phyloP scores from a whole-genome alignment of 2,329 filamentous ascomycete genomes.

The Dryadomyces sulphureus region DNA sequence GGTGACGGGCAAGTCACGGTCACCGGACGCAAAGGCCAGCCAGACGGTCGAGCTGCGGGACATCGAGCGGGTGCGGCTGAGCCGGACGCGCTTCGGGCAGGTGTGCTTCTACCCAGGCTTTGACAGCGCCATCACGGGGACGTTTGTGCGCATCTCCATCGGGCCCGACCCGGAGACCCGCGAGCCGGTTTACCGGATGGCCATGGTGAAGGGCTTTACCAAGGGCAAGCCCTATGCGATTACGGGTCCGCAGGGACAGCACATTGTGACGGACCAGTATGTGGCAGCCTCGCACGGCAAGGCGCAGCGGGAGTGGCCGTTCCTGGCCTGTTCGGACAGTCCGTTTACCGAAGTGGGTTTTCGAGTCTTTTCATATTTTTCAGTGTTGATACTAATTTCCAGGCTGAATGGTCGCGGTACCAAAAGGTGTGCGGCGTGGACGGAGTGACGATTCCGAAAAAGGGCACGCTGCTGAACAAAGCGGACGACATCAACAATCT shows the following conservation, averaged over 20 bases:
- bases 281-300: conserved; percentile 70
- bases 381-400: not conserved
- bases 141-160: conserved; percentile 73
- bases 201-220: conserved; percentile 69
- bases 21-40: conserved; percentile 47
- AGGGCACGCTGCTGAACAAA: conserved; percentile 52
- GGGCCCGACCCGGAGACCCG: conserved; percentile 61
- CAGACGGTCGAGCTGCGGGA: conserved; percentile 63
- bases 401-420: conserved; percentile 72
- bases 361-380: not conserved
- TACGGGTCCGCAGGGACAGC: conserved; percentile 55
- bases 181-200: conserved; percentile 73
- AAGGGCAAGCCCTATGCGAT: conserved; percentile 75
- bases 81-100: conserved; percentile 72
- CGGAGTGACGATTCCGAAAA: conserved; percentile 59
- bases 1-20: conserved; percentile 30
- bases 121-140: conserved; percentile 64
- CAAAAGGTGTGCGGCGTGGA: conserved; percentile 60
- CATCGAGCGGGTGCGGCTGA: conserved; percentile 69
- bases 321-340: conserved; percentile 78
- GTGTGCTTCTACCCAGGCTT: conserved; percentile 92
- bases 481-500: conserved; percentile 68
- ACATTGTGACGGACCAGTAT: conserved; percentile 76
- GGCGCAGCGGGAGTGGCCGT: conserved; percentile 71
- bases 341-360: conserved; percentile 61